Evolutionary conservation across 2,329 filamentous ascomycete species (phyloP).

Genomic region (Calonectria naviculata): DNA sequence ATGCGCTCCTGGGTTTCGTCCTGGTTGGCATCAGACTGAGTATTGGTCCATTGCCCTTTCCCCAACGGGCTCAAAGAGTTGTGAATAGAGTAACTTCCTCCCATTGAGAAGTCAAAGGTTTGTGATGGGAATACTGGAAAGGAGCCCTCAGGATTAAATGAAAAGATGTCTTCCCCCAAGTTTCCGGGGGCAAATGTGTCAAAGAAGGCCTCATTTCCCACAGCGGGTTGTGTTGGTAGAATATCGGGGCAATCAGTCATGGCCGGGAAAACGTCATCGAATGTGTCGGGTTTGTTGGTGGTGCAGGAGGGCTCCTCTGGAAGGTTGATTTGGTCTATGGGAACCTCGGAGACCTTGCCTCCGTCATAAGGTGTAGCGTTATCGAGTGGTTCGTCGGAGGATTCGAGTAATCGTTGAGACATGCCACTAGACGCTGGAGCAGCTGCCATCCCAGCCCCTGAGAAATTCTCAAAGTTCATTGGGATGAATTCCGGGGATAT

Average conservation of each 20-base stretch:
- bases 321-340: not conserved
- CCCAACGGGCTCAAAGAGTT: not conserved
- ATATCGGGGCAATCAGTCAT: not conserved
- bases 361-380: not conserved
- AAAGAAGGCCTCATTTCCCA: not conserved
- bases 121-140: not conserved
- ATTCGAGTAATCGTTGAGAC: not conserved
- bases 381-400: not conserved
- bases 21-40: not conserved
- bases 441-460: not conserved
- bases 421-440: not conserved
- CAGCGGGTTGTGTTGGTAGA: not conserved
- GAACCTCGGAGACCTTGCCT: not conserved
- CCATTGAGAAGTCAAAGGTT: not conserved
- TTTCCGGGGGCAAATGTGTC: not conserved
- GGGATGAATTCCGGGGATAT: not conserved
- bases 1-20: not conserved
- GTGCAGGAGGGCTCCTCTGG: not conserved
- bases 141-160: not conserved
- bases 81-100: not conserved
- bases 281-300: not conserved
- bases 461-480: not conserved
- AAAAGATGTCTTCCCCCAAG: not conserved
- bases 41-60: not conserved
- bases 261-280: not conserved